Percentiles rank a stretch among this genome's conserved stretches.
Evolutionary conservation across 768 basidiomycete species (phyloP).

Genomic region (Russula sp.): DNA sequence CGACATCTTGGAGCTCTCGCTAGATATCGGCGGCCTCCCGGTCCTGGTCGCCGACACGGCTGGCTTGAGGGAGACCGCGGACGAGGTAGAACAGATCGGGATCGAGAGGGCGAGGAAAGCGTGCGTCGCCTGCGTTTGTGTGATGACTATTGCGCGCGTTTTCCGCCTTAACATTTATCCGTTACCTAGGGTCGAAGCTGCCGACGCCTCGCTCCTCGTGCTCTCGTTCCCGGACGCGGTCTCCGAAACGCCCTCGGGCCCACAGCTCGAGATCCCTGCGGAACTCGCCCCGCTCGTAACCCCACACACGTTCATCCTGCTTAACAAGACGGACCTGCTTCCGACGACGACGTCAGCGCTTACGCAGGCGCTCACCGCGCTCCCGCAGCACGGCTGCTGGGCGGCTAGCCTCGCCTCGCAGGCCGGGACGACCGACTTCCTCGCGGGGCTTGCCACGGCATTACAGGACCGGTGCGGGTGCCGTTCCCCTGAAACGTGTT

Average conservation of each 20-base stretch:
- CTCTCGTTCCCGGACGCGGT: slow-evolving; percentile 56
- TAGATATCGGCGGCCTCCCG: slow-evolving; percentile 86
- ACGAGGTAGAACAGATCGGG: slow-evolving; percentile 76
- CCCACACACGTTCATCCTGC: slow-evolving; percentile 56
- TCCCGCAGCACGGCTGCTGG: slow-evolving; percentile 38
- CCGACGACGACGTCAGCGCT: slow-evolving; percentile 18
- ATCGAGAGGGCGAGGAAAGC: slow-evolving; percentile 63
- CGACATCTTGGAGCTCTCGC: slow-evolving; percentile 76
- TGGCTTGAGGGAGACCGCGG: slow-evolving; percentile 63
- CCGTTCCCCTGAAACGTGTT: too few relatives aligned
- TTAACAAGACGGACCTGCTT: slow-evolving; percentile 74
- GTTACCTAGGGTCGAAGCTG: slow-evolving; percentile 47
- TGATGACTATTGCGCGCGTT: background rate
- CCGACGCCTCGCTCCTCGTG: slow-evolving; percentile 77
- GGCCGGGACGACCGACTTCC: slow-evolving; percentile 51
- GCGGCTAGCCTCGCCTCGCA: slow-evolving; percentile 54
- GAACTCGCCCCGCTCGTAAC: slow-evolving; percentile 45
- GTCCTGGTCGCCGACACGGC: slow-evolving; percentile 83
- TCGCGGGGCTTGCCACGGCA: slow-evolving; percentile 48
- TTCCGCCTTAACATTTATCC: background rate
- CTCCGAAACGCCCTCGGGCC: slow-evolving; percentile 1
- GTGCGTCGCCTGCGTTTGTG: slow-evolving; percentile 39
- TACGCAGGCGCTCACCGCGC: background rate
- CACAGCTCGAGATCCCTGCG: slow-evolving; percentile 37
- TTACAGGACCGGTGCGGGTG: slow-evolving; percentile 45